Percentiles rank a stretch among this genome's conserved stretches.
phyloP scores from a whole-genome alignment of 768 basidiomycete genomes.

The Suillus clintonianus region DNA sequence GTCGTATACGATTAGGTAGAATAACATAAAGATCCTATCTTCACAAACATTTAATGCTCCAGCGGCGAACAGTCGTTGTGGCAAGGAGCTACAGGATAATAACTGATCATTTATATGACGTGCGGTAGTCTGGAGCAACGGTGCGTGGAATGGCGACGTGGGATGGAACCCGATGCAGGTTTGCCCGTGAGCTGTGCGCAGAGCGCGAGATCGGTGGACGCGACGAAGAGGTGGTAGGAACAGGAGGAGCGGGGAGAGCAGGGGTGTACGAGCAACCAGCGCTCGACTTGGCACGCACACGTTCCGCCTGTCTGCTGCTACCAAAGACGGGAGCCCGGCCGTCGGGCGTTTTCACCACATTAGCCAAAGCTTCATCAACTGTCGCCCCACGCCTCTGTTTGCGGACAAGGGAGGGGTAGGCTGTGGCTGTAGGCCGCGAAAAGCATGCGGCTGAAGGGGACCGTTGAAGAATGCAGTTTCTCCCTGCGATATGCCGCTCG shows the following conservation, averaged over 20 bases:
- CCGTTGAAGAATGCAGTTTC: not conserved
- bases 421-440: not conserved
- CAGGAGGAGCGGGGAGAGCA: not conserved
- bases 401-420: constrained; percentile 6
- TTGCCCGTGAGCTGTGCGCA: not conserved
- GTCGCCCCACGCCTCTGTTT: not conserved
- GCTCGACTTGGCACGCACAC: not conserved
- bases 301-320: constrained; percentile 5
- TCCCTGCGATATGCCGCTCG: not conserved
- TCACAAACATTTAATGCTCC: no score
- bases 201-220: constrained; percentile 1
- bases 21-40: no score
- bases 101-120: constrained; percentile 1
- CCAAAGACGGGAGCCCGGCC: not conserved
- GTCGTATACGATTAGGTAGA: no score
- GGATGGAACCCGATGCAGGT: not conserved
- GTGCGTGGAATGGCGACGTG: not conserved
- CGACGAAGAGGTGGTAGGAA: not conserved
- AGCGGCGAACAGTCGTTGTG: no score
- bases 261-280: not conserved
- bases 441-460: not conserved
- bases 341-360: not conserved
- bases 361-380: not conserved
- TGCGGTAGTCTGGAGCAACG: not conserved
- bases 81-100: constrained; percentile 4